phyloP scores from a whole-genome alignment of 805 yeast genomes.

The Suhomyces sp. region DNA sequence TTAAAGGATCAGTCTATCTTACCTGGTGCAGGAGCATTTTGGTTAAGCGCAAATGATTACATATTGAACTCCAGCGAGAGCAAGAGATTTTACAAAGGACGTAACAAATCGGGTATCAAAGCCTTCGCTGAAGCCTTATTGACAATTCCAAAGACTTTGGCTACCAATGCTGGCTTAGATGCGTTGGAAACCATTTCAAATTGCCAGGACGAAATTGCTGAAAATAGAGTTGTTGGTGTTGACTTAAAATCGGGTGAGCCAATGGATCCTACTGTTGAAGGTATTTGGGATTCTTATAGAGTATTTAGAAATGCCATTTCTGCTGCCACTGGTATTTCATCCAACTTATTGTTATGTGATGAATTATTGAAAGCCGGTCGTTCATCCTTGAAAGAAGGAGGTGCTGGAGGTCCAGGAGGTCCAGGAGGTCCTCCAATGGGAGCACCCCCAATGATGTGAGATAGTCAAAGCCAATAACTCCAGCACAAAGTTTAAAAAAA shows the following conservation, averaged over 20 bases:
- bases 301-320: constrained; percentile 90
- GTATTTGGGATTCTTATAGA: constrained; percentile 94
- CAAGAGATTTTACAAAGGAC: constrained; percentile 69
- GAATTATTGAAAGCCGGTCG: constrained; percentile 96
- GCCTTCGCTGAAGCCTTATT: constrained; percentile 93
- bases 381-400: constrained; percentile 71
- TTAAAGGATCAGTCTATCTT: constrained; percentile 79
- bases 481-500: neutral
- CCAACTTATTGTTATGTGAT: constrained; percentile 89
- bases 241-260: constrained; percentile 92
- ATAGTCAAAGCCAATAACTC: neutral
- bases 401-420: constrained; percentile 12
- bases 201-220: constrained; percentile 85
- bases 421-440: constrained; percentile 19
- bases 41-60: constrained; percentile 74
- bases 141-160: constrained; percentile 88
- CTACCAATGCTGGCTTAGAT: constrained; percentile 91
- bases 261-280: constrained; percentile 90
- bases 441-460: constrained; percentile 14
- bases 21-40: constrained; percentile 98
- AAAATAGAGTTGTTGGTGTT: constrained; percentile 83
- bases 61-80: constrained; percentile 44
- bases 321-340: constrained; percentile 91
- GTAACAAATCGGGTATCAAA: constrained; percentile 82
- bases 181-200: constrained; percentile 82